phyloP scores from a whole-genome alignment of 163 green algal species.

The Scenedesmus sp. region DNA sequence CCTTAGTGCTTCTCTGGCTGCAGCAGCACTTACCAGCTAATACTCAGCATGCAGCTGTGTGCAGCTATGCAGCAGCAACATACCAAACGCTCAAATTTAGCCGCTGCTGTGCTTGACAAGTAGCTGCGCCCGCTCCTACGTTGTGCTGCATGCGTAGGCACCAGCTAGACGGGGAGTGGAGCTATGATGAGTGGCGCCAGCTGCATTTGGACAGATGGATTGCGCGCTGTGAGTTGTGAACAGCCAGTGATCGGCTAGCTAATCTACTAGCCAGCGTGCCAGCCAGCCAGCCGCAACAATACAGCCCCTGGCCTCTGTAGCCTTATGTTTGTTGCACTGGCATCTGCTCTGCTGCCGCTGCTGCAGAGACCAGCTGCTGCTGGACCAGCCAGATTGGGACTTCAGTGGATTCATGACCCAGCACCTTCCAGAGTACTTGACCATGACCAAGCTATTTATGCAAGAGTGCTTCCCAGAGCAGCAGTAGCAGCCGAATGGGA shows the following conservation, averaged over 20 bases:
- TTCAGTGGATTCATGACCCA: slow-evolving; percentile 41
- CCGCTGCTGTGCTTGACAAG: neutral
- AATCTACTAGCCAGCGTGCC: neutral
- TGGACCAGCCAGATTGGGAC: slow-evolving; percentile 57
- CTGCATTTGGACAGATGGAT: slow-evolving; percentile 61
- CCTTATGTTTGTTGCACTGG: neutral
- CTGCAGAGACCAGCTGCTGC: slow-evolving; percentile 48
- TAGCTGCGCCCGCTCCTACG: neutral
- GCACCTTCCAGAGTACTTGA: slow-evolving; percentile 46
- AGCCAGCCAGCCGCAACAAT: neutral
- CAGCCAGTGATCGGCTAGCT: neutral
- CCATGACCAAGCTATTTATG: slow-evolving; percentile 48
- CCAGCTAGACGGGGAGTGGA: slow-evolving; percentile 50
- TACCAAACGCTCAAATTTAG: neutral
- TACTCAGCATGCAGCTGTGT: neutral
- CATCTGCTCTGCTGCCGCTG: neutral
- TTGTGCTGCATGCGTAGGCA: slow-evolving; percentile 40
- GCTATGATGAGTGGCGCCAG: slow-evolving; percentile 62
- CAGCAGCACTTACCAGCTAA: neutral
- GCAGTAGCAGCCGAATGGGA: neutral
- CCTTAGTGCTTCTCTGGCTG: neutral
- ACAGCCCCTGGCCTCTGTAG: neutral
- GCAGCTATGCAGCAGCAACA: too few species aligned
- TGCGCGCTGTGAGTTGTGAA: slow-evolving; percentile 27
- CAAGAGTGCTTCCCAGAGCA: slow-evolving; percentile 32